A percentile compares a stretch with the other conserved stretches of the same genome.
These are phyloP conservation scores for Candida qinlingensis DNA, from an alignment of 805 yeast genomes.

Conservation along the genomic window DNA sequence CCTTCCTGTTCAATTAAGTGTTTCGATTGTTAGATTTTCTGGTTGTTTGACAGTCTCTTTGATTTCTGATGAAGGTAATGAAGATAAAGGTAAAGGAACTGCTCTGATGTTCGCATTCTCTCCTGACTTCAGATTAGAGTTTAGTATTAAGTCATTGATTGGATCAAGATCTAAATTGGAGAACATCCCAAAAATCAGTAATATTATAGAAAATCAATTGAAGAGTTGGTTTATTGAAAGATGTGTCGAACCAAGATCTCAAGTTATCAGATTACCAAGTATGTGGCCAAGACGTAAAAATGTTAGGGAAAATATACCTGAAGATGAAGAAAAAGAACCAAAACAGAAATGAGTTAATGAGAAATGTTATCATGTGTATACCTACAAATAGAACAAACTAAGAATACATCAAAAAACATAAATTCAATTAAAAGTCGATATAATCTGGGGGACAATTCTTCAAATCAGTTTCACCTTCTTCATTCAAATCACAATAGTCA, in stretches of 20 bases:
- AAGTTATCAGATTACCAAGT: constrained; percentile 77
- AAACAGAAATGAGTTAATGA: not conserved
- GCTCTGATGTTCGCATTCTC: constrained; percentile 85
- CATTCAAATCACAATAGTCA: constrained; percentile 13
- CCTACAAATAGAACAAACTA: no score
- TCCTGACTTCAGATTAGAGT: constrained; percentile 87
- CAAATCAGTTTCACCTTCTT: constrained; percentile 20
- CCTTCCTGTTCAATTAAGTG: constrained; percentile 78
- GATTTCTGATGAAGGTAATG: constrained; percentile 21
- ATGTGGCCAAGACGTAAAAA: constrained; percentile 75
- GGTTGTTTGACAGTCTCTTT: constrained; percentile 79
- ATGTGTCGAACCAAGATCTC: constrained; percentile 91
- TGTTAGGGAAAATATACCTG: constrained; percentile 35
- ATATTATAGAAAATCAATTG: constrained; percentile 74
- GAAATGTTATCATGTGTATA: no score
- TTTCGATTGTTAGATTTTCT: constrained; percentile 84
- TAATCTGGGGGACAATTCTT: constrained; percentile 22
- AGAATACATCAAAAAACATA: no score
- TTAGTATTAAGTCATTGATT: constrained; percentile 79
- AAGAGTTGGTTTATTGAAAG: constrained; percentile 89
- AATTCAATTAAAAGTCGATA: constrained; percentile 2
- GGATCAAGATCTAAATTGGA: constrained; percentile 92
- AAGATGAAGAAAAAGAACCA: constrained; percentile 4
- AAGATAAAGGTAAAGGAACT: constrained; percentile 40
- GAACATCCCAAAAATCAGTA: constrained; percentile 87